Evolutionary conservation across 129 eudicot species (phyloP), one percentile per base, ranked within the genome.

Genomic region (Helichrysum umbraculigerum): DNA sequence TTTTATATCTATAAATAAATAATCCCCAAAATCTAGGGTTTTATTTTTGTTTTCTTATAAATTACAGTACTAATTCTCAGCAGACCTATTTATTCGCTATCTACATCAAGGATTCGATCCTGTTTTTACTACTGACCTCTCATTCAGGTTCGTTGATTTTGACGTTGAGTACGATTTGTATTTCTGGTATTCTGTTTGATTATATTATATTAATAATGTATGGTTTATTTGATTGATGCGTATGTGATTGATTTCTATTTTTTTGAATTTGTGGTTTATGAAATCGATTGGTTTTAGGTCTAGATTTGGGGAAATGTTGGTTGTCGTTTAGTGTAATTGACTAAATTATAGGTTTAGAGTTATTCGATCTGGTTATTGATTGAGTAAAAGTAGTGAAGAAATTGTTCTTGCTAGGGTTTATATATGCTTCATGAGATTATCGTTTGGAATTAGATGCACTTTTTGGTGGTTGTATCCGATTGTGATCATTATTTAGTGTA

Each of bases 1-100:
- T 44, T 44, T 44, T 44, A 44, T 42, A 11, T 42, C 51, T 7
- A 10, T 42, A 41, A 52, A 17, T 25, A 5, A 5, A 56, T 2
- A n/a, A 57, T 68, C 54, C 72, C 72, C 72, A 19, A 67, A 19
- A 66, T 66, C 77, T 81, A 88, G 89, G 88, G 82, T 68, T 81
- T 56, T 56, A 57, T 12, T 60, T 60, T 28, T 14, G 8, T 14
- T 11, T 63, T 21, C 32, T 7, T 59, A 19, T 59, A 22, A 19
- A 15, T 60, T 60, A 21, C 16, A 59, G 6, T 59, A 19, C 66
- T 44, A 4, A 17, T 34, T 62, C 78, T 34, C 71, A 21, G 21
- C 25, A 44, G 7, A 56, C 60, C 41, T 3, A 37, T 63, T 35
- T 52, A 21, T 61, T 73, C 65, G 72, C 74, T 65, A 35, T 74